phyloP scores from a whole-genome alignment of 2,329 filamentous ascomycete genomes.

The Capronia epimyces region DNA sequence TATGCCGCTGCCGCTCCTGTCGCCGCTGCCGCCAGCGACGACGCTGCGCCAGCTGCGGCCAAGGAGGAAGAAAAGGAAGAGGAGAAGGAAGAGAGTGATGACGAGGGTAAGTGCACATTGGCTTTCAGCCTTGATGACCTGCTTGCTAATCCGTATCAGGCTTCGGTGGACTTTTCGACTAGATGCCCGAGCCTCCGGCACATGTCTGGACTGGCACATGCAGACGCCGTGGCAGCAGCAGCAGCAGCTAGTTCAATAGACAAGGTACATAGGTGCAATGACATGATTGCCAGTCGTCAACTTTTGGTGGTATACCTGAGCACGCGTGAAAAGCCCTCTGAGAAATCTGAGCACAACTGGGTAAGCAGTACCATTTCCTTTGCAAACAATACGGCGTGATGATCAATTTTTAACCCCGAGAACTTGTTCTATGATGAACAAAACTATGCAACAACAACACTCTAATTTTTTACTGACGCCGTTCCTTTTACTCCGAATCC shows the following conservation, averaged over 20 bases:
- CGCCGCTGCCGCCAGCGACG: constrained; percentile 53
- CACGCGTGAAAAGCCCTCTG: not conserved
- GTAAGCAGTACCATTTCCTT: constrained; percentile 21
- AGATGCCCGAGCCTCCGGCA: constrained; percentile 35
- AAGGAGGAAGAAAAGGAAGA: constrained; percentile 57
- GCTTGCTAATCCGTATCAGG: constrained; percentile 44
- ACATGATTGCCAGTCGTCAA: constrained; percentile 12
- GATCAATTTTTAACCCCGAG: constrained; percentile 64
- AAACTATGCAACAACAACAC: constrained; percentile 57
- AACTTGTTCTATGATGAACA: constrained; percentile 51
- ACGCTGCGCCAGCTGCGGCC: constrained; percentile 48
- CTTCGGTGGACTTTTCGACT: constrained; percentile 77
- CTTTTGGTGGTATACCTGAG: not conserved
- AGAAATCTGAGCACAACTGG: constrained; percentile 10
- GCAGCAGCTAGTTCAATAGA: constrained; percentile 35
- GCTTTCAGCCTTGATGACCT: constrained; percentile 36
- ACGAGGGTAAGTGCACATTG: constrained; percentile 49
- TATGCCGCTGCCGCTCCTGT: constrained; percentile 79
- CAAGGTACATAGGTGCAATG: constrained; percentile 33
- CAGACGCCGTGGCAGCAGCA: constrained; percentile 35
- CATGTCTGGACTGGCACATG: constrained; percentile 35
- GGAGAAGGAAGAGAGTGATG: constrained; percentile 61
- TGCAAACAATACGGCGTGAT: constrained; percentile 47
- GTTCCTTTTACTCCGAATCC: constrained; percentile 1
- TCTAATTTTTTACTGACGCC: constrained; percentile 68